A percentile compares a stretch with the other conserved stretches of the same genome.
Conservation (phyloP, 441 rosid species). For the Pelargonium myrrhifolium region DNA sequence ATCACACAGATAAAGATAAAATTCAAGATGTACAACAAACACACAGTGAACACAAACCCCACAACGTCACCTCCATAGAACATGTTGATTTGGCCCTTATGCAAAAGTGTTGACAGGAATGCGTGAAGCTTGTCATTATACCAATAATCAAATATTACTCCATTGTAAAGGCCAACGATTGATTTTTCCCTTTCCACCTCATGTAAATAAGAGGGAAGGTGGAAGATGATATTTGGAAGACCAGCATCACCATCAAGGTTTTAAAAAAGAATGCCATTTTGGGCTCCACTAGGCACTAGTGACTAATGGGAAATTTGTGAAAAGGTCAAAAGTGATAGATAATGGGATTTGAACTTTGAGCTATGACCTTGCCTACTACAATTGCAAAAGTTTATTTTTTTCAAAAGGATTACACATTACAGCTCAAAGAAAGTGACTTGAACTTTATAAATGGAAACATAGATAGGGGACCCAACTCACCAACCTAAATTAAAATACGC, state of each 20-base stretch:
- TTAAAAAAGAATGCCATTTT: neutral
- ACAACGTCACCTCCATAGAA: too few relatives aligned
- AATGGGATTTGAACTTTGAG: neutral
- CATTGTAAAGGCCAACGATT: neutral
- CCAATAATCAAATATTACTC: neutral
- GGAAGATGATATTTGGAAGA: slow-evolving; percentile 20
- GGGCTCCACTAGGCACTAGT: slow-evolving; percentile 18
- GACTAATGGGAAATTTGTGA: neutral
- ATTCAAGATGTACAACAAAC: slow-evolving; percentile 8
- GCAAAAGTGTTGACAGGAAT: slow-evolving; percentile 6
- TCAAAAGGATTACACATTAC: slow-evolving; percentile 5
- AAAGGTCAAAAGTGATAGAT: neutral
- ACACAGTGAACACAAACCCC: neutral
- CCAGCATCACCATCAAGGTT: slow-evolving; percentile 9
- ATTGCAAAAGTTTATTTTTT: neutral
- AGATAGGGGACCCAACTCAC: slow-evolving; percentile 24
- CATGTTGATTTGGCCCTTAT: slow-evolving; percentile 11
- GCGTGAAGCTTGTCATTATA: neutral
- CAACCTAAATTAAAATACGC: slow-evolving; percentile 14
- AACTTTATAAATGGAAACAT: slow-evolving; percentile 13
- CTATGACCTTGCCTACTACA: neutral
- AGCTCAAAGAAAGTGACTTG: slow-evolving; percentile 17
- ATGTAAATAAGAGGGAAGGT: neutral
- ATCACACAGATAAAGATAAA: neutral
- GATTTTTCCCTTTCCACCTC: slow-evolving; percentile 21